Evolutionary conservation across 495 filamentous ascomycete species (phyloP).

Genomic region (Talaromyces wortmannii): DNA sequence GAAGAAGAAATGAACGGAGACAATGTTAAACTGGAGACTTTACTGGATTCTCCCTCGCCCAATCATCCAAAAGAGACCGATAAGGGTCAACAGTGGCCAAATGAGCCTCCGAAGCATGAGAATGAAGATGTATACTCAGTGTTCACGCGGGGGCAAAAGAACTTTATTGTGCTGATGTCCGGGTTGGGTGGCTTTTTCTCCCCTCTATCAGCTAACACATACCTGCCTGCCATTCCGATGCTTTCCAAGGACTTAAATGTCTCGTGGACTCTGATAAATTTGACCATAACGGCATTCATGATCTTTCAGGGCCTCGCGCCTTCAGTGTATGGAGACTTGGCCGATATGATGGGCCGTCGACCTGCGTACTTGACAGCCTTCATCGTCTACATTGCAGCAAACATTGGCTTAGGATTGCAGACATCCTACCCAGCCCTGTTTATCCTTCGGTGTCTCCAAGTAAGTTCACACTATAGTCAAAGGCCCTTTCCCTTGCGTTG

Average conservation of each 20-base stretch:
- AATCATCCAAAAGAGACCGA: not conserved
- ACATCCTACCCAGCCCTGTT: conserved; percentile 52
- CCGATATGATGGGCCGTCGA: conserved; percentile 51
- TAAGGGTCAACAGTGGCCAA: not conserved
- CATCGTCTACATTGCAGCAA: conserved; percentile 52
- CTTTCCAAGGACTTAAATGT: conserved; percentile 30
- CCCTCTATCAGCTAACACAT: conserved; percentile 34
- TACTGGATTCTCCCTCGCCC: not conserved
- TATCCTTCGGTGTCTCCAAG: conserved; percentile 54
- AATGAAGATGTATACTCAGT: not conserved
- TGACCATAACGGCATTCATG: conserved; percentile 55
- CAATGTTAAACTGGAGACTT: not conserved
- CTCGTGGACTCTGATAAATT: conserved; percentile 31
- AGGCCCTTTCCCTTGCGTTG: not conserved
- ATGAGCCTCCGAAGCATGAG: not conserved
- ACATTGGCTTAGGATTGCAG: conserved; percentile 57
- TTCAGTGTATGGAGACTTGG: conserved; percentile 51
- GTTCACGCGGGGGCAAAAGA: not conserved
- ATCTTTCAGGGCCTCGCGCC: conserved; percentile 58
- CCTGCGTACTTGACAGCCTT: conserved; percentile 55
- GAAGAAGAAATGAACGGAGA: not conserved
- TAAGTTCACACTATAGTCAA: not conserved
- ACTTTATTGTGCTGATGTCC: conserved; percentile 4
- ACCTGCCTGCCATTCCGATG: conserved; percentile 32
- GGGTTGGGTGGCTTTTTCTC: conserved; percentile 27